Base-by-base conservation (phyloP, 148 eudicot genomes). In the Amaranthus hypochondriacus region DNA sequence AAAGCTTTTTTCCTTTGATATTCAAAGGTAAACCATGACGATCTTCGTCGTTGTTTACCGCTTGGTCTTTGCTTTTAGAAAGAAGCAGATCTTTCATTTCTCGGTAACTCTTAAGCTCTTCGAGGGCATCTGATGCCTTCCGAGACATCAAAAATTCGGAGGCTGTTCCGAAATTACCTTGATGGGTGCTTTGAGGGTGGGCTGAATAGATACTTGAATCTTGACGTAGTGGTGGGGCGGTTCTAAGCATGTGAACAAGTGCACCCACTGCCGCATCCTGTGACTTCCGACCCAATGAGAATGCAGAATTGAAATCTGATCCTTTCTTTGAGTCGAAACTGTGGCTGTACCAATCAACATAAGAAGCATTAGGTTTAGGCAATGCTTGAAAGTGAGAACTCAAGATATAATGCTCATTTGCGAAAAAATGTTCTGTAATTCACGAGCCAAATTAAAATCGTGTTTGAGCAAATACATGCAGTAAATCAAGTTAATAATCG, bases 251-350 rank as follows among this genome's bases (percentile, higher is more conserved):
- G 60, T 86, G 95, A 68, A 91, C 92, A 60, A 94, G 91, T 44
- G 87, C 95, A 62, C 96, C 93, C 3, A 89, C 93, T 18, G 93
- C 97, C 52, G 97, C 88, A 67, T 94, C 98, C 65, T 94, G 97
- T 67, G 97, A 94, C 73, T 89, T 89, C 68, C 86, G 78, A 15
- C 82, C 81, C 62, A 76, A 57, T 76, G 91, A 80, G 57, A 79
- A 68, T 69, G 84, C 80, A 54, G 84, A 85, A 21, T 76, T 80
- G 66, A 72, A 78, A 61, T 88, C 92, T 51, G 79, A 68, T 43
- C 81, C 83, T 78, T 79, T 85, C 75, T 70, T 84, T 39, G 80
- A 81, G 49, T 82, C 97, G 71, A 80, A 60, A 81, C 83, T 88
- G 6, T 79, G 85, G 72, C 97, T 94, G 88, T 67, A 78, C 10